phyloP scores from a whole-genome alignment of 495 filamentous ascomycete genomes.

The Xylaria longipes region DNA sequence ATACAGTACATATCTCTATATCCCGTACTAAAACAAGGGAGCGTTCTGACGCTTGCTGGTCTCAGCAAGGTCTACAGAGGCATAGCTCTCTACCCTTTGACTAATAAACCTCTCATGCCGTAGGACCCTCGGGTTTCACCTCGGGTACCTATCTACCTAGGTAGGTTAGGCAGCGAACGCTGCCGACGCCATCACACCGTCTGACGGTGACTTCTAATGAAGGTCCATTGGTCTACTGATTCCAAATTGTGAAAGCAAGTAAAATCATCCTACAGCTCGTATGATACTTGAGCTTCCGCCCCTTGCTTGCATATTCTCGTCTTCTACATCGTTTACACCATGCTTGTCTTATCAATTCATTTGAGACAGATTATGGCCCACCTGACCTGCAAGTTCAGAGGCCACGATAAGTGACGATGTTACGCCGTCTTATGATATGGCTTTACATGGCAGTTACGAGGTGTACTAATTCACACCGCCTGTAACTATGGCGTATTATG shows the following conservation, averaged over 20 bases:
- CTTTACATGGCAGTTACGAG: neutral
- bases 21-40: neutral
- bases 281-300: neutral
- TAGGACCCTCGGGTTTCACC: slow-evolving; percentile 4
- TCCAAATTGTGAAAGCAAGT: neutral
- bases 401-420: neutral
- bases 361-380: neutral
- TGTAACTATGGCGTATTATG: neutral
- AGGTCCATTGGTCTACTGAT: neutral
- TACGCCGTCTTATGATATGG: slow-evolving; percentile 8
- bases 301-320: neutral
- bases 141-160: neutral
- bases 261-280: neutral
- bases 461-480: slow-evolving; percentile 10
- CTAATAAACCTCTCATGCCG: neutral
- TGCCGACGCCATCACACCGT: neutral
- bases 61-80: neutral
- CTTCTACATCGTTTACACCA: neutral
- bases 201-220: neutral
- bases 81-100: neutral
- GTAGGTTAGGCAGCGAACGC: neutral
- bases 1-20: neutral
- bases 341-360: neutral
- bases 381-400: neutral
- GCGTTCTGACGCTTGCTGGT: neutral